Percentiles rank a stretch among this genome's conserved stretches.
These are phyloP conservation scores for Gamarada debralockiae DNA, from an alignment of 495 filamentous ascomycete species.

Conservation along the genomic window DNA sequence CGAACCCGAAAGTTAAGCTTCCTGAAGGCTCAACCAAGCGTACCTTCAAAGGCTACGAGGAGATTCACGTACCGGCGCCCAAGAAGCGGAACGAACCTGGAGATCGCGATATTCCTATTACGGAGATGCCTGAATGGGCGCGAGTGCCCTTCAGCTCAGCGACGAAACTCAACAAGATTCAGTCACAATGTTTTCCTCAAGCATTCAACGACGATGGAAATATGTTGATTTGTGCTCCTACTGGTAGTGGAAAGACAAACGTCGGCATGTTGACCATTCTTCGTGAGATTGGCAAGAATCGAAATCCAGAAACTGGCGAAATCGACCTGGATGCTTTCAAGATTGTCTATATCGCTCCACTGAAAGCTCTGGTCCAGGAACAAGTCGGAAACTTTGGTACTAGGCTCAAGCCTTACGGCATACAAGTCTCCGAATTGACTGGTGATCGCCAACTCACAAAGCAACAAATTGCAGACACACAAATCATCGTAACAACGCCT, in stretches of 20 bases:
- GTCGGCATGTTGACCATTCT: conserved; percentile 97
- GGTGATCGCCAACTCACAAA: conserved; percentile 98
- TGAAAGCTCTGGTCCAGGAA: conserved; percentile 95
- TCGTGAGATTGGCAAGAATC: conserved; percentile 93
- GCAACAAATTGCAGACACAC: conserved; percentile 95
- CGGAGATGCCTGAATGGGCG: conserved; percentile 91
- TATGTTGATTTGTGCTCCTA: conserved; percentile 95
- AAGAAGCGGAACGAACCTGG: conserved; percentile 76
- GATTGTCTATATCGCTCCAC: conserved; percentile 88
- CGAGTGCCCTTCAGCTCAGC: conserved; percentile 74
- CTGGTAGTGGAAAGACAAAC: conserved; percentile 97
- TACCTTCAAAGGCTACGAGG: conserved; percentile 96
- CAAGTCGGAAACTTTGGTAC: conserved; percentile 97
- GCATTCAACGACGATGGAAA: conserved; percentile 96
- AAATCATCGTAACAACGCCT: conserved; percentile 97
- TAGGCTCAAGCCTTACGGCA: conserved; percentile 83
- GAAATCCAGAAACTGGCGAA: conserved; percentile 79
- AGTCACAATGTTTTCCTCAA: conserved; percentile 85
- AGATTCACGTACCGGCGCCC: conserved; percentile 92
- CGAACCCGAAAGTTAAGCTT: conserved; percentile 91
- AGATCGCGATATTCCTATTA: conserved; percentile 75
- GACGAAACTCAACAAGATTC: conserved; percentile 85
- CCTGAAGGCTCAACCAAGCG: conserved; percentile 93
- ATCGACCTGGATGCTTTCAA: conserved; percentile 96
- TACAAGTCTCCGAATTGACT: conserved; percentile 89